These are phyloP conservation scores for Metschnikowia corniflorae DNA, from an alignment of 805 yeast genomes.

Conservation along the genomic window DNA sequence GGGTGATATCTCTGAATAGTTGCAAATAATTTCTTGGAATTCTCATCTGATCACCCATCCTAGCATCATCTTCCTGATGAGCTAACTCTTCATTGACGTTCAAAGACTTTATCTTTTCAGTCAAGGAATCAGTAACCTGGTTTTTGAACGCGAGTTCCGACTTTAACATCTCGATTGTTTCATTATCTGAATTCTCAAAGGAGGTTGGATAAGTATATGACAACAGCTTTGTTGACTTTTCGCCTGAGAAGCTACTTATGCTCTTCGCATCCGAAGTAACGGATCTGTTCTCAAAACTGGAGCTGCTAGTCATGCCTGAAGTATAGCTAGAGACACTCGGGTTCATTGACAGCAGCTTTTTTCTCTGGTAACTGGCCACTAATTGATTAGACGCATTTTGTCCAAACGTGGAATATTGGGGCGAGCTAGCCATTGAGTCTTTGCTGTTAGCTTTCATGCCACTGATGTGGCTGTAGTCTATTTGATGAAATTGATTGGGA, in stretches of 20 bases:
- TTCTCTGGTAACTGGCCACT: constrained; percentile 7
- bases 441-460: constrained; percentile 6
- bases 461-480: constrained; percentile 11
- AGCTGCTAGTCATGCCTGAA: constrained; percentile 15
- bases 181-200: constrained; percentile 7
- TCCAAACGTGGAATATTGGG: constrained; percentile 7
- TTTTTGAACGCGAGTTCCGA: constrained; percentile 56
- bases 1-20: constrained; percentile 47
- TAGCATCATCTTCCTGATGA: constrained; percentile 5
- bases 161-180: constrained; percentile 36
- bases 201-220: constrained; percentile 2
- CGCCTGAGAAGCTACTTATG: constrained; percentile 3
- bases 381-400: constrained; percentile 6
- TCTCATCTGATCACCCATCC: constrained; percentile 18
- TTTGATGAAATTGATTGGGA: constrained; percentile 5
- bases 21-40: constrained; percentile 45
- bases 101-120: constrained; percentile 28
- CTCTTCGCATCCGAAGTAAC: constrained; percentile 11
- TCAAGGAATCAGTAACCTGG: constrained; percentile 34
- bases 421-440: constrained; percentile 6
- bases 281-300: constrained; percentile 11
- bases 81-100: constrained; percentile 7
- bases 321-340: constrained; percentile 31
- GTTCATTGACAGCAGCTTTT: constrained; percentile 20
- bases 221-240: constrained; percentile 1